Percentiles rank a stretch among this genome's conserved stretches.
phyloP scores from a whole-genome alignment of 1,139 yeast genomes.

The Saccharomyces hybrid region DNA sequence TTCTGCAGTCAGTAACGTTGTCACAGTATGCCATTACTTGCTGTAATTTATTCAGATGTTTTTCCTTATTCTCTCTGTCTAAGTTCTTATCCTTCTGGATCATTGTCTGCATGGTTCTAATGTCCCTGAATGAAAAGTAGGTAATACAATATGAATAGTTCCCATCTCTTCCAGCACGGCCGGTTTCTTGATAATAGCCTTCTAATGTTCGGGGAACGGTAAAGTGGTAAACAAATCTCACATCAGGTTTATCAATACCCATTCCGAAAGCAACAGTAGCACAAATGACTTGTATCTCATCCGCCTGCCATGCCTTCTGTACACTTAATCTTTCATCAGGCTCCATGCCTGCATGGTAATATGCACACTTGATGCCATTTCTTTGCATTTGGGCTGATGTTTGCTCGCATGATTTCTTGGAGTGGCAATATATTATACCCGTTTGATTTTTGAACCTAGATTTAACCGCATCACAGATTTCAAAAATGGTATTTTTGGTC shows the following conservation, averaged over 20 bases:
- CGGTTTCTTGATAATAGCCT: slow-evolving; percentile 96
- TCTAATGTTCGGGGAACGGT: slow-evolving; percentile 88
- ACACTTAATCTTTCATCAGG: slow-evolving; percentile 63
- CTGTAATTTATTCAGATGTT: slow-evolving; percentile 66
- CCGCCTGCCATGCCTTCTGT: slow-evolving; percentile 78
- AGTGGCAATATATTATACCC: slow-evolving; percentile 91
- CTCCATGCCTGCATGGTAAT: slow-evolving; percentile 90
- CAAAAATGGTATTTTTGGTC: slow-evolving; percentile 47
- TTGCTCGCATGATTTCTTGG: slow-evolving; percentile 81
- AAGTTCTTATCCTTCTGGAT: slow-evolving; percentile 70
- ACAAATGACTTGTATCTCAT: slow-evolving; percentile 67
- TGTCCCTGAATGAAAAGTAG: slow-evolving; percentile 74
- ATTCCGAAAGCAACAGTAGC: slow-evolving; percentile 98
- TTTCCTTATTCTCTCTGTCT: slow-evolving; percentile 58
- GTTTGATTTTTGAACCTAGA: slow-evolving; percentile 50
- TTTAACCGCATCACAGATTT: slow-evolving; percentile 51
- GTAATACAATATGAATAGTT: slow-evolving; percentile 68
- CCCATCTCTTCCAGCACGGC: slow-evolving; percentile 98
- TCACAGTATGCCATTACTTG: slow-evolving; percentile 91
- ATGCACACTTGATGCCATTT: slow-evolving; percentile 60
- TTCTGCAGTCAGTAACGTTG: slow-evolving; percentile 80
- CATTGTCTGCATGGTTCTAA: slow-evolving; percentile 62
- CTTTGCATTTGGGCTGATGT: slow-evolving; percentile 54
- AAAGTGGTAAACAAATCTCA: slow-evolving; percentile 79
- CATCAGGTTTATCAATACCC: slow-evolving; percentile 98